Conservation (phyloP, 2,329 filamentous ascomycete species). For the Thermothelomyces thermophilus region DNA sequence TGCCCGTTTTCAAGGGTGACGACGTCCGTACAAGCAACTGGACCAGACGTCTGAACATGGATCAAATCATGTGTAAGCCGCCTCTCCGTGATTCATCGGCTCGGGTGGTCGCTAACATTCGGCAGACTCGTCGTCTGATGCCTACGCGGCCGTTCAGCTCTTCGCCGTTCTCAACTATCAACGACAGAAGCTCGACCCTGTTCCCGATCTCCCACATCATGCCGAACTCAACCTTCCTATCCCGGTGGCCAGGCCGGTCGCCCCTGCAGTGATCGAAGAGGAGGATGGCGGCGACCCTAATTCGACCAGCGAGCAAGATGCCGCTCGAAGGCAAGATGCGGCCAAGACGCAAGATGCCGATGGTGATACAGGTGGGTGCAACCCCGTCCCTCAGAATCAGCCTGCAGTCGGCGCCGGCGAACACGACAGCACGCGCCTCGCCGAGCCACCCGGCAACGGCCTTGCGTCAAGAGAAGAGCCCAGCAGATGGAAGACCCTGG, state of each 20-base stretch:
- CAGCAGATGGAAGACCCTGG: no score
- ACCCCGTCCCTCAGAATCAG: no score
- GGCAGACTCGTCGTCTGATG: slow-evolving; percentile 71
- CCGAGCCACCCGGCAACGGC: no score
- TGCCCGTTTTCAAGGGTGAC: slow-evolving; percentile 69
- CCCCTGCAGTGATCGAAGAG: slow-evolving; percentile 28
- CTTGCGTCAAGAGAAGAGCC: no score
- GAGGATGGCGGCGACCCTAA: slow-evolving; percentile 26
- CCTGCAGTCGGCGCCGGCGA: no score
- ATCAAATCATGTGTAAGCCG: slow-evolving; percentile 65
- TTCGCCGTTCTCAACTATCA: slow-evolving; percentile 65
- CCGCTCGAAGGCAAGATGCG: neutral
- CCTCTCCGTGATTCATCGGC: neutral
- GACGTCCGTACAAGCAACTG: slow-evolving; percentile 70
- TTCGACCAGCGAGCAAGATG: neutral
- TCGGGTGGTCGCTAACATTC: slow-evolving; percentile 26
- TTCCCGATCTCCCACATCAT: slow-evolving; percentile 62
- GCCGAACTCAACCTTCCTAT: slow-evolving; percentile 63
- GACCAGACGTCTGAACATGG: slow-evolving; percentile 52
- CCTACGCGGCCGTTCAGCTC: slow-evolving; percentile 71
- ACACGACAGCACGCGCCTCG: no score
- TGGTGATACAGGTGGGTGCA: no score
- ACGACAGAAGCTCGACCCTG: slow-evolving; percentile 58
- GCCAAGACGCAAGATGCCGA: no score
- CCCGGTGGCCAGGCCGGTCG: slow-evolving; percentile 40